Conservation (phyloP, 2,329 filamentous ascomycete species). For the Trichoderma koningii region DNA sequence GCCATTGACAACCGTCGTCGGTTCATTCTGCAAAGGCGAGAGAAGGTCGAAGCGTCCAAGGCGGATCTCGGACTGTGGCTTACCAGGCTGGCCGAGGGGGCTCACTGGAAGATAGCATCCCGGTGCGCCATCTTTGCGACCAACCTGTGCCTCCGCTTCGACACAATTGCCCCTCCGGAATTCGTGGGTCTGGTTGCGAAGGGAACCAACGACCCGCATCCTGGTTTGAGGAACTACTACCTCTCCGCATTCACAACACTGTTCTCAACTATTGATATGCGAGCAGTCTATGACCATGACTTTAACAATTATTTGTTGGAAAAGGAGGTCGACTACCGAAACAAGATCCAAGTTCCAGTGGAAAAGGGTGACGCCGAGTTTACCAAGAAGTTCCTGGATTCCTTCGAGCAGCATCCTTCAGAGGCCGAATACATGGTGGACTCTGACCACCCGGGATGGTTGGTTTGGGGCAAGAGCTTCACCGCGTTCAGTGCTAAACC, state of each 20-base stretch:
- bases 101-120: conserved; percentile 96
- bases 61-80: conserved; percentile 77
- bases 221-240: conserved; percentile 79
- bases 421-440: conserved; percentile 84
- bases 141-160: conserved; percentile 88
- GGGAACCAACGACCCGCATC: conserved; percentile 88
- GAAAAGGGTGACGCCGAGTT: conserved; percentile 73
- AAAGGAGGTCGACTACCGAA: conserved; percentile 69
- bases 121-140: conserved; percentile 88
- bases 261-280: conserved; percentile 84
- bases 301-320: conserved; percentile 86
- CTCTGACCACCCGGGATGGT: conserved; percentile 89
- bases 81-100: conserved; percentile 71
- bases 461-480: conserved; percentile 91
- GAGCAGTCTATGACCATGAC: conserved; percentile 81
- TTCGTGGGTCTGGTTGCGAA: conserved; percentile 81
- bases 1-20: conserved; percentile 63
- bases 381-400: conserved; percentile 75
- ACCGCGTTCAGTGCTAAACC: conserved; percentile 75
- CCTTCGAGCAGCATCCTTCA: conserved; percentile 71
- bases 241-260: conserved; percentile 73
- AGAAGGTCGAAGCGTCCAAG: conserved; percentile 82
- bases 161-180: conserved; percentile 76
- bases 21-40: conserved; percentile 73
- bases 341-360: conserved; percentile 74